Conservation (phyloP, 169 alveolate species). For the Besnoitia besnoiti region DNA sequence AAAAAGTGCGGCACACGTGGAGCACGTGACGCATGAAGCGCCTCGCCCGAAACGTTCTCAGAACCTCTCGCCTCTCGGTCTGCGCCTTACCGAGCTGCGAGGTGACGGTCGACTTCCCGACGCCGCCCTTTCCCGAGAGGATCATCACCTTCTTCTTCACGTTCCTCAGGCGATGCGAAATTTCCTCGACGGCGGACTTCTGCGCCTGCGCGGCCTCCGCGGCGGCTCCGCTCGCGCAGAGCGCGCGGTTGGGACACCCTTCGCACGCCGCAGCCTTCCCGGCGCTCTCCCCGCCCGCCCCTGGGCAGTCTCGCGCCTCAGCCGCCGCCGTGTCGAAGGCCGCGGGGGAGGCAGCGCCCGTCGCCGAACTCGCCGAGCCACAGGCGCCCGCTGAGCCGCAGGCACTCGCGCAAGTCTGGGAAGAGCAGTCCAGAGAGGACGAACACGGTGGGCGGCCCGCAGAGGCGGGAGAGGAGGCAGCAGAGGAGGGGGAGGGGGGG, state of each 20-base stretch:
- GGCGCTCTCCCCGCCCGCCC: conserved; percentile 68
- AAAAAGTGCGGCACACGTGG: no score
- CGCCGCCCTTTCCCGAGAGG: conserved; percentile 99
- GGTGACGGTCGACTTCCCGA: conserved; percentile 98
- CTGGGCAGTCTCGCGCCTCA: conserved; percentile 62
- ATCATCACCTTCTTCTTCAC: conserved; percentile 91
- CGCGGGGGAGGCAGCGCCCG: background rate
- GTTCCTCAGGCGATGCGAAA: conserved; percentile 83
- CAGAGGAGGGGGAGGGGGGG: background rate
- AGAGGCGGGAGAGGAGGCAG: background rate
- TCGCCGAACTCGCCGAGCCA: no score
- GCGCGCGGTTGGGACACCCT: conserved; percentile 96
- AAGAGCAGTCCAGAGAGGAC: no score
- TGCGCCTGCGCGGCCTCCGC: conserved; percentile 70
- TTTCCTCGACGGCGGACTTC: conserved; percentile 71
- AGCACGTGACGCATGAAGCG: no score
- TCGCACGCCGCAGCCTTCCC: conserved; percentile 95
- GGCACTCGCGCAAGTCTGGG: no score
- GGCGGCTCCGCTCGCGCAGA: conserved; percentile 81
- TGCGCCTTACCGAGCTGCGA: conserved; percentile 87
- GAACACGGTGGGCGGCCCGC: background rate
- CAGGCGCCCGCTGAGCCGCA: no score
- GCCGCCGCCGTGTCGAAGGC: background rate
- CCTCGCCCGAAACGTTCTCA: no score
- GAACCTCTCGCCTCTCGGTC: no score